Conservation (phyloP, 163 green algal genomes). For the Scenedesmus sp. region DNA sequence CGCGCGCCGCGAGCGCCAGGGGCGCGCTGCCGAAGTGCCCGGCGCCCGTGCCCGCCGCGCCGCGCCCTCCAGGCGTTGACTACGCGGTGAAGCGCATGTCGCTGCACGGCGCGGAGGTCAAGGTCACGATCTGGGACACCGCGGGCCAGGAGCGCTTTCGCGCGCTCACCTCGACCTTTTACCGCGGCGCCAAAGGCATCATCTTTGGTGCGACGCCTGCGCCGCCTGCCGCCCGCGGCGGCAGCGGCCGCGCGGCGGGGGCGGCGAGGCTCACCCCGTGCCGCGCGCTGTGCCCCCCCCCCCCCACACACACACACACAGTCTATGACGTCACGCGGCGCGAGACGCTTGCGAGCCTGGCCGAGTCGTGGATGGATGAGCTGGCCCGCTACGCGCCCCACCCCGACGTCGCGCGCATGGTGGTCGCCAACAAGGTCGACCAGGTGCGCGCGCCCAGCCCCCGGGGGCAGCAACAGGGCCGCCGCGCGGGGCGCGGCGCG, state of each 20-base stretch:
- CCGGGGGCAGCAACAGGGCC: too few relatives aligned
- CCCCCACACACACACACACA: conserved; percentile 37
- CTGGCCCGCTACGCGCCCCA: conserved; percentile 91
- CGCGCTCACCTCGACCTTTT: conserved; percentile 96
- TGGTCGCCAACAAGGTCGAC: conserved; percentile 97
- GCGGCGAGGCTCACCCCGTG: too few relatives aligned
- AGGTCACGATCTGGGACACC: conserved; percentile 45
- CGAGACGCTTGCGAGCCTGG: conserved; percentile 92
- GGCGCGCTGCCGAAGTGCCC: not conserved
- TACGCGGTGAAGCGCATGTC: conserved; percentile 41
- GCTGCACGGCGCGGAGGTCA: conserved; percentile 29
- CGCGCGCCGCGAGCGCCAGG: too few relatives aligned
- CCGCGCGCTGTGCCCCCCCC: too few relatives aligned
- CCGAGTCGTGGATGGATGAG: conserved; percentile 92
- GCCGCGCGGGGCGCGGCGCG: too few relatives aligned
- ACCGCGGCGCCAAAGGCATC: conserved; percentile 95
- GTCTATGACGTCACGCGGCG: conserved; percentile 94
- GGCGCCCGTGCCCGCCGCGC: too few relatives aligned
- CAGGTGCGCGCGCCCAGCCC: conserved; percentile 50
- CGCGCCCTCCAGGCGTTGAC: conserved; percentile 41
- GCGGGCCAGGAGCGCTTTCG: conserved; percentile 83
- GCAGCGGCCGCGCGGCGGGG: not conserved
- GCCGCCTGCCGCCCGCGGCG: not conserved
- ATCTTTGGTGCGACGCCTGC: conserved; percentile 78
- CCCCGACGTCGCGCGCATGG: conserved; percentile 91